Base-by-base conservation (phyloP, 257 asterid species). In the Thymus quinquecostatus region DNA sequence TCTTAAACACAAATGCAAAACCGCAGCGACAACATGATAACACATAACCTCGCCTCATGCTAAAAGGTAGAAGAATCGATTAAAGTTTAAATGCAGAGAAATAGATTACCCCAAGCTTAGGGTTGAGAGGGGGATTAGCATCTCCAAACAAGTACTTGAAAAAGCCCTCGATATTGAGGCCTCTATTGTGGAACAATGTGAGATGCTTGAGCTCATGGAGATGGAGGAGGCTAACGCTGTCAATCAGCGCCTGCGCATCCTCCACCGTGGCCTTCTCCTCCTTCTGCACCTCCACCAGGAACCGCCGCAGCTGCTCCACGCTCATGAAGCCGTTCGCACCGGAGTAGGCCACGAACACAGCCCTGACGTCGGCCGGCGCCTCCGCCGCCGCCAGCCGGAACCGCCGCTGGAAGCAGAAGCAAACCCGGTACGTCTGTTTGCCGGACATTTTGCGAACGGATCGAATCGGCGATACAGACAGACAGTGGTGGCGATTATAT, bases 61-160 rank as follows among this genome's bases (percentile, higher is more conserved):
- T 28, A 41, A 64, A 32, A 53, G 28, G 21, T 0, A 10, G 11
- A 47, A n/a, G n/a, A n/a, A n/a, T n/a, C n/a, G n/a, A n/a, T n/a
- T n/a, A n/a, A n/a, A n/a, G n/a, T n/a, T n/a, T n/a, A n/a, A n/a
- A n/a, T n/a, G n/a, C n/a, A n/a, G n/a, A n/a, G n/a, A 49, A 49
- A 44, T 33, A n/a, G 21, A 53, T 72, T 82, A 85, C 90, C 82
- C 83, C 82, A 33, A 72, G 70, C 13, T 77, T 76, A 27, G 81
- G 83, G 69, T 81, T 44, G 3, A 85, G 76, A 29, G 90, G 88
- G 13, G 81, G 83, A 77, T 83, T 85, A 29, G 44, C 34, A 72
- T 85, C 90, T 13, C 83, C 87, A 45, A 83, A 71, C 76, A 85
- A 67, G 74, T 78, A 81, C 83, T 79, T 81, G 34, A 85, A 85